Percentiles rank a stretch among this genome's conserved stretches.
These are phyloP conservation scores for Sporothrix pallida DNA, from an alignment of 2,329 filamentous ascomycete genomes.

Conservation along the genomic window DNA sequence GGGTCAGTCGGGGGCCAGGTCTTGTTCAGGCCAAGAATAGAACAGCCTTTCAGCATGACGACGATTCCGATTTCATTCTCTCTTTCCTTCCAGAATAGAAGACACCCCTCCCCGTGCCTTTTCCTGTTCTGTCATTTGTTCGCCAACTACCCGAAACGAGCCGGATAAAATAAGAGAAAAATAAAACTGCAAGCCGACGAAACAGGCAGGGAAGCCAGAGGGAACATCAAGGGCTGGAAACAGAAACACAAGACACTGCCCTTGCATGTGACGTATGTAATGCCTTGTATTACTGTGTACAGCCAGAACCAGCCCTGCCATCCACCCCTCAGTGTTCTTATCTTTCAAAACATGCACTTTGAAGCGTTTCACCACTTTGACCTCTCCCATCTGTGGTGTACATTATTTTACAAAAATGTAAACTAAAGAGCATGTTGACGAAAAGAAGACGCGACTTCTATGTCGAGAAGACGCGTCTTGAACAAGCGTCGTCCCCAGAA, in stretches of 20 bases:
- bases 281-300: neutral
- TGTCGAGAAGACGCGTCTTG: neutral
- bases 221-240: too few species aligned
- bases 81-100: neutral
- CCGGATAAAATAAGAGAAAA: neutral
- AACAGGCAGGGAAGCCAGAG: neutral
- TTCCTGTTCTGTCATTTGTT: slow-evolving; percentile 1
- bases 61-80: neutral
- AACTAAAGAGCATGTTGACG: neutral
- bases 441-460: neutral
- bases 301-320: neutral
- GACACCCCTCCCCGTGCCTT: slow-evolving; percentile 13
- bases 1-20: neutral
- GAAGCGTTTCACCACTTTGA: neutral
- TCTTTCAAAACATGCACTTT: neutral
- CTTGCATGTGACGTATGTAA: slow-evolving; percentile 9
- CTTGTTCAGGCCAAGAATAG: neutral
- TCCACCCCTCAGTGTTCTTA: neutral
- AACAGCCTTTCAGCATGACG: neutral
- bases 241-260: neutral
- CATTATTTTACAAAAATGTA: slow-evolving; percentile 10
- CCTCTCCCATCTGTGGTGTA: neutral
- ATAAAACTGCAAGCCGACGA: neutral
- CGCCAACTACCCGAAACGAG: neutral
- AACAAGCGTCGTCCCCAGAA: neutral